phyloP scores from a whole-genome alignment of 768 basidiomycete genomes.

The Lentinula aciculospora region DNA sequence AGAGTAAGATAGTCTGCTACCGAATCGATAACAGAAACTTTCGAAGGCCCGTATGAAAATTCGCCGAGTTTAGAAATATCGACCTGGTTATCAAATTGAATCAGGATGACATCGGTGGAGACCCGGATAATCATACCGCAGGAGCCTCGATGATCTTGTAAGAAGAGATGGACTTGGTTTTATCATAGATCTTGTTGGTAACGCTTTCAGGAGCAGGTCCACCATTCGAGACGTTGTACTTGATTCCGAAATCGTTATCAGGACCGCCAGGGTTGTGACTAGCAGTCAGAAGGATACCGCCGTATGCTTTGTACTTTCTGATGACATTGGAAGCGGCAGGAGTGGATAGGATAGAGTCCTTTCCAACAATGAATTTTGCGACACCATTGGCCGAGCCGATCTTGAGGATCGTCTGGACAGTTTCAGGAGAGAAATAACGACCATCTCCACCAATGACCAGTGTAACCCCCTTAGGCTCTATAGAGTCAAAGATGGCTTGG shows the following conservation, averaged over 20 bases:
- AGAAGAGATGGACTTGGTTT: slow-evolving; percentile 76
- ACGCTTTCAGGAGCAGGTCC: slow-evolving; percentile 96
- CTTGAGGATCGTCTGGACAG: slow-evolving; percentile 87
- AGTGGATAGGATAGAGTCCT: slow-evolving; percentile 90
- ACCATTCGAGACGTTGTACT: slow-evolving; percentile 97
- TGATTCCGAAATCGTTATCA: slow-evolving; percentile 98
- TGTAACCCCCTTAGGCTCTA: slow-evolving; percentile 73
- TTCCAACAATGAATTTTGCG: slow-evolving; percentile 85
- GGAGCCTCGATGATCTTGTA: slow-evolving; percentile 84
- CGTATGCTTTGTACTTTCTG: slow-evolving; percentile 91
- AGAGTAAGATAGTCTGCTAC: slow-evolving; percentile 84
- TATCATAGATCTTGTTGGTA: slow-evolving; percentile 93
- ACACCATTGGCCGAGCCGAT: slow-evolving; percentile 95
- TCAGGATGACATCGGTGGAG: not conserved
- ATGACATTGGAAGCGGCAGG: slow-evolving; percentile 97
- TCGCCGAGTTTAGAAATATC: slow-evolving; percentile 83
- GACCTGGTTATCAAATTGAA: slow-evolving; percentile 39
- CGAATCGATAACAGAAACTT: slow-evolving; percentile 91
- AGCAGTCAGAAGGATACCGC: slow-evolving; percentile 95
- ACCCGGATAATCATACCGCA: slow-evolving; percentile 42
- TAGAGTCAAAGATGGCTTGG: slow-evolving; percentile 89
- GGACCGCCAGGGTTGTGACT: slow-evolving; percentile 98
- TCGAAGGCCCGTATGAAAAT: slow-evolving; percentile 72
- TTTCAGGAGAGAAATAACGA: slow-evolving; percentile 82
- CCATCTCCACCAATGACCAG: slow-evolving; percentile 98